phyloP scores from a whole-genome alignment of 164 flowering plant species.

The Litsea cubeba region DNA sequence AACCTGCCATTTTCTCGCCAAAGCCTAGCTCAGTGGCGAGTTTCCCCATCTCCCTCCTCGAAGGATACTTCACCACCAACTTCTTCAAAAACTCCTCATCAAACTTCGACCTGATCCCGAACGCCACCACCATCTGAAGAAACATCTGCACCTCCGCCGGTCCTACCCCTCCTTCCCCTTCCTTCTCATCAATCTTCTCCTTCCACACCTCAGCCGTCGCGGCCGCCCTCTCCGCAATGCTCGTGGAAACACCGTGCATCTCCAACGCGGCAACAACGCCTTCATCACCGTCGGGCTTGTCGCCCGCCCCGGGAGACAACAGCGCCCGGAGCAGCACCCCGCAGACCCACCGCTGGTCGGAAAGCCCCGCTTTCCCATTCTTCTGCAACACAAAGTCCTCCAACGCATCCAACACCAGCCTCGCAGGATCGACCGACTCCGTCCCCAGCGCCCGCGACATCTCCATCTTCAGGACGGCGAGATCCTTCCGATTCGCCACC shows the following conservation, averaged over 20 bases:
- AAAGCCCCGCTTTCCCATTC: constrained; percentile 26
- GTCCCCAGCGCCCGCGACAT: constrained; percentile 20
- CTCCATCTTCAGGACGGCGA: constrained; percentile 29
- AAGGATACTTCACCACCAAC: constrained; percentile 36
- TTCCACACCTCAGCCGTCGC: constrained; percentile 35
- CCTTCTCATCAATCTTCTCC: constrained; percentile 27
- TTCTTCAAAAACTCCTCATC: constrained; percentile 42
- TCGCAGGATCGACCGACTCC: constrained; percentile 41
- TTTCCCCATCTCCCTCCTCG: constrained; percentile 60
- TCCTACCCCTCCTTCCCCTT: constrained; percentile 25
- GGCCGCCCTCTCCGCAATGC: constrained; percentile 33
- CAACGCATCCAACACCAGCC: constrained; percentile 41
- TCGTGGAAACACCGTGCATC: constrained; percentile 22
- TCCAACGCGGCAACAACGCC: background rate
- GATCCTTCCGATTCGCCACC: constrained; percentile 43
- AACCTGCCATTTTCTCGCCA: constrained; percentile 50
- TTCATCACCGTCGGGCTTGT: constrained; percentile 12
- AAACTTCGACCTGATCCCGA: constrained; percentile 35
- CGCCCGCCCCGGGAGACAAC: constrained; percentile 17
- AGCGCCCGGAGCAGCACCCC: constrained; percentile 40
- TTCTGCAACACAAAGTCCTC: constrained; percentile 34
- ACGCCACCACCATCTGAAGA: constrained; percentile 44
- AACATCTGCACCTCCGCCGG: constrained; percentile 59
- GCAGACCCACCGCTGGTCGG: constrained; percentile 62
- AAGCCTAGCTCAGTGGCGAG: constrained; percentile 39